Evolutionary conservation across 2,329 filamentous ascomycete species (phyloP), one percentile per base, ranked within the genome.

Genomic region (Pseudopyricularia javanii): DNA sequence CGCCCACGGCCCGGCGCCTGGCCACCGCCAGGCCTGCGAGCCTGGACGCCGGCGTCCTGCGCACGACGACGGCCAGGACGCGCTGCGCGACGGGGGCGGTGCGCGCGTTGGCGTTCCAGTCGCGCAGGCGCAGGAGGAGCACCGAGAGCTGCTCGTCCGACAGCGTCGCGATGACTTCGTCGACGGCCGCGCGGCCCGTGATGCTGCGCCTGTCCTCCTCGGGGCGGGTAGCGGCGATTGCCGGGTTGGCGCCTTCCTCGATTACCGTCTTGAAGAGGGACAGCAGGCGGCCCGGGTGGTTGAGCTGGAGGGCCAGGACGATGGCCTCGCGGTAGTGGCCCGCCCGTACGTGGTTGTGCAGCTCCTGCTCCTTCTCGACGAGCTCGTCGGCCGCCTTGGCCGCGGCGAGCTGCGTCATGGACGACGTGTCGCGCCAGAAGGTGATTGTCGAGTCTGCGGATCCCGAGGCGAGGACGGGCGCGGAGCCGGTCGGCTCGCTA

Each of bases 91-190:
- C 82, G 5, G 83, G 79, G 1, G 90, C 85, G 3, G 89, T 95
- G 56, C 88, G 79, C 0, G 89, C 90, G 61, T 97, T 97, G 4
- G 93, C 95, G 65, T 98, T 98, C 93, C 93, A 98, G 69, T 98
- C 93, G 47, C 94, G 79, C 47, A 96, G 70, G 54, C 93, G 78
- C 35, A 91, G 74, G 1, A 98, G 77, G 14, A 98, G 77, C 7
- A 82, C 74, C 68, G 88, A 94, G 14, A 98, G 78, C 65, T 97
- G 91, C 59, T 91, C 86, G 59, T 93, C 85, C 4, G 85, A 85
- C 6, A 98, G 75, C 12, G 73, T 79, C n/a, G 76, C 80, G 1
- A 98, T 74, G 0, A 95, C 91, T 51, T 89, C 79, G 60, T 97
- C 93, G 8, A 97, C 91, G 11, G 82, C 80, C 54, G 70, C 74